Percentiles rank a stretch among this genome's conserved stretches.
phyloP scores from a whole-genome alignment of 2,329 filamentous ascomycete species.

The Lasiodiplodia sp. region DNA sequence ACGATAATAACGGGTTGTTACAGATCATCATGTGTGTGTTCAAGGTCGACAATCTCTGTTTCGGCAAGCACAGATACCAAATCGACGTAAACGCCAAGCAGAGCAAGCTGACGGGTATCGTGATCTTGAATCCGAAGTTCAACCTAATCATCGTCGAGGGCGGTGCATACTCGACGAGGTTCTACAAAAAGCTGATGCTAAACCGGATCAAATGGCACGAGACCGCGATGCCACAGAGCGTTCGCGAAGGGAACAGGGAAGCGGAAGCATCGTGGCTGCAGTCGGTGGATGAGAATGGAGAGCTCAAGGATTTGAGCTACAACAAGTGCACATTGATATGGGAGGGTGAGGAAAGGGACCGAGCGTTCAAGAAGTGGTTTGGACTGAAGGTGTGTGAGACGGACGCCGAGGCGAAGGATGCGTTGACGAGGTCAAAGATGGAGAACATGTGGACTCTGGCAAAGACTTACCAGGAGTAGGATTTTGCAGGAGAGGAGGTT shows the following conservation, averaged over 20 bases:
- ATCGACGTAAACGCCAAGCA: constrained; percentile 93
- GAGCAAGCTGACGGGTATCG: constrained; percentile 84
- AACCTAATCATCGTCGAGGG: constrained; percentile 93
- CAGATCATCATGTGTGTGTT: constrained; percentile 73
- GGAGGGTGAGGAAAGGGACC: constrained; percentile 84
- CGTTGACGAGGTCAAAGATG: constrained; percentile 81
- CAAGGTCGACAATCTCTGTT: constrained; percentile 86
- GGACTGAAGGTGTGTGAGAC: constrained; percentile 87
- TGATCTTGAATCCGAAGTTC: constrained; percentile 87
- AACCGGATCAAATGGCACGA: constrained; percentile 96
- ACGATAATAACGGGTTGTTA: neutral
- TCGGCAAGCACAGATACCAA: constrained; percentile 92
- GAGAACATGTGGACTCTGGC: constrained; percentile 95
- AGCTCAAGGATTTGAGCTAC: constrained; percentile 78
- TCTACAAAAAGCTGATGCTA: constrained; percentile 92
- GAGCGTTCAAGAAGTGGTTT: constrained; percentile 86
- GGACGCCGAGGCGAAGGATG: constrained; percentile 85
- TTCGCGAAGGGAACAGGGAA: constrained; percentile 64
- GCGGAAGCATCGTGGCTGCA: constrained; percentile 76
- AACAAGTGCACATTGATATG: constrained; percentile 89
- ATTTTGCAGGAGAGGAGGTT: too few species aligned
- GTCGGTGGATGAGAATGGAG: constrained; percentile 78
- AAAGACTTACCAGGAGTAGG: constrained; percentile 60
- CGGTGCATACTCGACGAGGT: constrained; percentile 79
- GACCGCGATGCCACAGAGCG: constrained; percentile 73